Conservation (phyloP, 306 rosid species). For the barrel medic (Medicago truncatula) region MtrunA17r5.0-ANR NC_053042.1:1306001-1306500, state of each 20-base stretch:
- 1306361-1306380: background rate
- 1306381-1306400: background rate
- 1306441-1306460: no score
- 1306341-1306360: background rate
- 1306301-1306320: background rate
- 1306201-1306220: conserved; percentile 1
- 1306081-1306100: conserved; percentile 41
- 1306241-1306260: conserved; percentile 46
- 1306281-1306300: background rate
- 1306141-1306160: conserved; percentile 53
- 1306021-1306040: conserved; percentile 43
- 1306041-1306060: conserved; percentile 48
- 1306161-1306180: conserved; percentile 44
- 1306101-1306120: conserved; percentile 45
- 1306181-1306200: conserved; percentile 45
- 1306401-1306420: background rate
- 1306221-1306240: conserved; percentile 1
- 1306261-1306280: conserved; percentile 49
- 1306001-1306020: conserved; percentile 51
- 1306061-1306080: conserved; percentile 48
- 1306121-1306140: conserved; percentile 52
- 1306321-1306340: background rate
- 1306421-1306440: no score
- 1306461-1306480: no score
- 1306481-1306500: no score